Evolutionary conservation across 352 stramenopile genomes (phyloP), one percentile per base, ranked within the genome.

Genomic region (Globisporangium spinosum): DNA sequence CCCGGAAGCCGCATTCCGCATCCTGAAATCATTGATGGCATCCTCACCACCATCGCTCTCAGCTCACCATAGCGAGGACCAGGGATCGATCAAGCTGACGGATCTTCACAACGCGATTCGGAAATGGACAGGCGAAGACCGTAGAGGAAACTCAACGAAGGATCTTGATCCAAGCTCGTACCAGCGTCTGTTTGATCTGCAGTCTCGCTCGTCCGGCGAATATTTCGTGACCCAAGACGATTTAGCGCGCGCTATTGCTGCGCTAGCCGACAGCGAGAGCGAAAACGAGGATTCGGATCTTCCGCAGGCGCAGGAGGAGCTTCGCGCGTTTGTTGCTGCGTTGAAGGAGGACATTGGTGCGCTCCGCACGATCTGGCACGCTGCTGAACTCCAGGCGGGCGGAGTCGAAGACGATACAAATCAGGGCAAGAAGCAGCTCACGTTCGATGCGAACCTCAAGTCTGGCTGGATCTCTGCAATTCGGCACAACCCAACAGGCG

Each of bases 401-500:
- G 79, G 69, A 6, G 38, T 64, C 4, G 67, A 79, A 29, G 61
- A 35, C 15, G 73, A 82, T 47, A 29, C 74, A n/a, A 68, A 72
- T 5, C 43, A 27, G 2, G 66, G 68, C 38, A 78, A 87, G 63
- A 69, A 73, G 47, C 60, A 66, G 29, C 77, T 91, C 3, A 89
- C 82, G 4, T 93, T 91, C n/a, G 82, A 89, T 34, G 75, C 85
- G 0, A 89, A 89, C 54, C 70, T 91, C 47, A 87, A 86, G 62
- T 88, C 82, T 7, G 82, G 83, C 1, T 93, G 85, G 85, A 85
- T 91, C 58, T 88, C 83, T 2, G 83, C 85, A 51, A 82, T 91
- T 58, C 82, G 83, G 3, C 79, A 91, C 49, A 91, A 89, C 69
- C 82, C 85, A 2, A 90, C 73, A 0, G 82, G 79, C 10, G 73